phyloP scores from a whole-genome alignment of 306 rosid genomes.

The Fagus crenata region DNA sequence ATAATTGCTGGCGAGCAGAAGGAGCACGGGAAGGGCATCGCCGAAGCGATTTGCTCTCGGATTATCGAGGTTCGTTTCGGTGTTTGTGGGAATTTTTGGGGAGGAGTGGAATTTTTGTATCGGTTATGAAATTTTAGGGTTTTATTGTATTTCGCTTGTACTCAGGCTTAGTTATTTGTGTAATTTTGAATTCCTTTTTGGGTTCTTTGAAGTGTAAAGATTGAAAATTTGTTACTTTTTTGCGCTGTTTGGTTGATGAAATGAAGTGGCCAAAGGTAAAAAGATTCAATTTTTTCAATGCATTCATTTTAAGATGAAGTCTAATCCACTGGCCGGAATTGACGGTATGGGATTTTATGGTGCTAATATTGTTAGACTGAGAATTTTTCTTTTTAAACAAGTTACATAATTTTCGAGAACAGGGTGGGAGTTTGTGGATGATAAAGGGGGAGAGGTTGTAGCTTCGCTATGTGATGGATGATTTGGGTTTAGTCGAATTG shows the following conservation, averaged over 20 bases:
- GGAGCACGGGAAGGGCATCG: conserved; percentile 87
- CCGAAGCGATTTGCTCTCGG: conserved; percentile 77
- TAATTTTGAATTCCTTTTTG: not conserved
- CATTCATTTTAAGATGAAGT: too few relatives aligned
- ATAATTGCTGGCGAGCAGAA: conserved; percentile 80
- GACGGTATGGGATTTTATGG: not conserved
- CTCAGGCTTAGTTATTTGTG: not conserved
- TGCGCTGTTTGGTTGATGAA: not conserved
- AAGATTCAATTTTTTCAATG: too few relatives aligned
- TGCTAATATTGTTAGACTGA: not conserved
- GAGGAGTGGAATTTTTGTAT: conserved; percentile 15
- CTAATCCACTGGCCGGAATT: too few relatives aligned
- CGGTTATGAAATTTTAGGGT: not conserved
- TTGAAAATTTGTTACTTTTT: not conserved
- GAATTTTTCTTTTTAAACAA: too few relatives aligned
- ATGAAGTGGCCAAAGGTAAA: too few relatives aligned
- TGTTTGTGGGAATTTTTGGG: conserved; percentile 38
- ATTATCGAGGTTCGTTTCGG: conserved; percentile 85
- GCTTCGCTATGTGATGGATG: not conserved
- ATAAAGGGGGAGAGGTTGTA: conserved; percentile 3
- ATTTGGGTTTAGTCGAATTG: not conserved
- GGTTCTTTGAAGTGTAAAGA: conserved; percentile 19
- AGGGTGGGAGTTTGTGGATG: not conserved
- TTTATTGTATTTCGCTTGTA: conserved; percentile 10
- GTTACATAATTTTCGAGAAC: too few relatives aligned